Base-by-base conservation (phyloP, 306 rosid species). In the Purshia tridentata region DNA sequence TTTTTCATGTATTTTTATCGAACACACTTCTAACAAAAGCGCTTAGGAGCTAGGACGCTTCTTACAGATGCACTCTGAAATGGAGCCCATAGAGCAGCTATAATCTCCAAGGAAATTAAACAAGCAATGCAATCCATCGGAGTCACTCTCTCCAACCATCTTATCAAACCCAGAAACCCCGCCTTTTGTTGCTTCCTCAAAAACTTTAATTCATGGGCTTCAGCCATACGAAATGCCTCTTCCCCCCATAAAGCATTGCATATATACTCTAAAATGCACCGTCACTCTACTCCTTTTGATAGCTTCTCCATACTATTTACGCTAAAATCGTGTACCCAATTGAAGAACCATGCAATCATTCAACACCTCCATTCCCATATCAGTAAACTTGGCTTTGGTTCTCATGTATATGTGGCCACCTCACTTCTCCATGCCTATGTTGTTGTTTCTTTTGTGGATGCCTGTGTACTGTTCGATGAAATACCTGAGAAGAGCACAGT, bases 291-390 rank as follows among this genome's bases (percentile, higher is more conserved):
- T 14, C 82, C 84, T 20, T 20, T 78, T 0, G 88, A 88, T 53
- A 78, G 78, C 20, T 90, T 84, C 78, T 88, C 91, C 49, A 66
- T 86, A 22, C 77, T 86, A 55, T 80, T 79, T 77, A 78, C 88
- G 50, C 78, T 90, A 46, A 90, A 88, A 80, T 81, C 86, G 0
- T 88, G 85, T 37, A 72, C 87, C 80, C 82, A 47, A 64, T 77
- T 84, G 51, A 77, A 47, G 19, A 76, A 44, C 41, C 16, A 73
- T 44, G 2, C 82, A 46, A 50, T 78, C 37, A 77, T 78, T 63
- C 84, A 71, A 20, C 90, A 84, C 57, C 86, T 86, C 12, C 93
- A 88, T 67, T 78, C 90, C 80, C 90, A 88, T 4, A 78, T 90
- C 51, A 12, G 78, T 47, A 90, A 88, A 82, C 77, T 85, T 23